Evolutionary conservation across 2,329 filamentous ascomycete species (phyloP).

Genomic region (Diplodia scrobiculata): DNA sequence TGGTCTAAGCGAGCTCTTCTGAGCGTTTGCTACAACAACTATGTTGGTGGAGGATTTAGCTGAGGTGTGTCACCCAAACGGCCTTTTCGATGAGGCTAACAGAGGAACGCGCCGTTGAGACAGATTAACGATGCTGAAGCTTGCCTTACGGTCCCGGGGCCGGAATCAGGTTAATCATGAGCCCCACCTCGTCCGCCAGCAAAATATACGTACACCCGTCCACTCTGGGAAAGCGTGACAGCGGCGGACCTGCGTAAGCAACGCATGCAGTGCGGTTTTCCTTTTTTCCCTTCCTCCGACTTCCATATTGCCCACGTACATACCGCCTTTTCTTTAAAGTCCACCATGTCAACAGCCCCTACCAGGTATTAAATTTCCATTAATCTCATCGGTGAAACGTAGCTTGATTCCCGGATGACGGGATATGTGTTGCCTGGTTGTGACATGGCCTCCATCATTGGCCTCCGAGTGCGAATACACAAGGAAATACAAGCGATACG

Average conservation of each 20-base stretch:
- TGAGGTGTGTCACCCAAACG: neutral
- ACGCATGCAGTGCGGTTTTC: neutral
- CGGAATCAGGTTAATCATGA: neutral
- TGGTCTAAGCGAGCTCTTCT: neutral
- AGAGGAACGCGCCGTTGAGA: neutral
- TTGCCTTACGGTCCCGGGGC: neutral
- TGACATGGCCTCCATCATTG: neutral
- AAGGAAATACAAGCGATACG: neutral
- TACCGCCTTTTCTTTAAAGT: neutral
- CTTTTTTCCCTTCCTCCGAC: neutral
- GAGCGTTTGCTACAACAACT: neutral
- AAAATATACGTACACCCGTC: neutral
- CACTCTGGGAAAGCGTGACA: slow-evolving; percentile 2
- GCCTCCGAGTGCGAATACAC: neutral
- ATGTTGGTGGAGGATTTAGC: neutral
- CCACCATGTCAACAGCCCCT: neutral
- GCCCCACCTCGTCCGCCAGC: neutral
- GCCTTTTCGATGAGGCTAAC: neutral
- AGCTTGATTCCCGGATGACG: neutral
- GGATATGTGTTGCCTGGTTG: neutral
- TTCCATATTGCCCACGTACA: neutral
- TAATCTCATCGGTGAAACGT: slow-evolving; percentile 17
- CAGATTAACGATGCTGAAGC: neutral
- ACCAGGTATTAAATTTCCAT: neutral
- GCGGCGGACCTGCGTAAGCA: slow-evolving; percentile 13